Percentiles rank a stretch among this genome's conserved stretches.
These are phyloP conservation scores for Malus orientalis DNA, from an alignment of 306 rosid genomes.

Conservation along the genomic window DNA sequence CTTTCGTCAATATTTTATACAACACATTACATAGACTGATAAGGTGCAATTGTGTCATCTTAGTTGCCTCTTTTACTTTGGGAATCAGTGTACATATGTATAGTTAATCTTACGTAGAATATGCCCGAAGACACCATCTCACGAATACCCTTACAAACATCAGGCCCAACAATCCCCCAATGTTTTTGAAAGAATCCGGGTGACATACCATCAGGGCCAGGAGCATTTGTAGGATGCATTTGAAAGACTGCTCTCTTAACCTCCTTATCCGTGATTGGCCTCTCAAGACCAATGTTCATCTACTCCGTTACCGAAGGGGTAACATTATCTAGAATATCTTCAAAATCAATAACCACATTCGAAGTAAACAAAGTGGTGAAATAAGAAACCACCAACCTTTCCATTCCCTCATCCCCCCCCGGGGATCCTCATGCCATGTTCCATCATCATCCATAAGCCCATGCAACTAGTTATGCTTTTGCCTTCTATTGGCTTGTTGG, in stretches of 20 bases:
- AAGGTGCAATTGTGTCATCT: neutral
- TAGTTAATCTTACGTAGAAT: too few relatives aligned
- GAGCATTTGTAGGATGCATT: neutral
- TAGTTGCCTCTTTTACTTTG: neutral
- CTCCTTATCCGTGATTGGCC: neutral
- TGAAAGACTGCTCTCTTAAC: neutral
- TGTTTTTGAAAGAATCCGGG: neutral
- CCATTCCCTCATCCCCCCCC: accelerated
- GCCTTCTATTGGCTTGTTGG: neutral
- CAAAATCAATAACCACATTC: too few relatives aligned
- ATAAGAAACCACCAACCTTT: too few relatives aligned
- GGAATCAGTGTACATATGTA: neutral
- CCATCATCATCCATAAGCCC: neutral
- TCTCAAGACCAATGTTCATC: too few relatives aligned
- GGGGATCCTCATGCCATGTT: neutral
- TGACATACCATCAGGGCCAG: neutral
- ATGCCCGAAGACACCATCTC: too few relatives aligned
- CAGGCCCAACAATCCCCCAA: neutral
- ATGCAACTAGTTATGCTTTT: too few relatives aligned
- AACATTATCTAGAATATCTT: neutral
- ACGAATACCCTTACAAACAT: neutral
- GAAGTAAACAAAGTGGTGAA: neutral
- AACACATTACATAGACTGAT: too few relatives aligned
- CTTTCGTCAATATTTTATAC: neutral
- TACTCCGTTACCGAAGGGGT: too few relatives aligned